phyloP scores from a whole-genome alignment of 164 flowering plant genomes.

The Umbilicus rupestris region DNA sequence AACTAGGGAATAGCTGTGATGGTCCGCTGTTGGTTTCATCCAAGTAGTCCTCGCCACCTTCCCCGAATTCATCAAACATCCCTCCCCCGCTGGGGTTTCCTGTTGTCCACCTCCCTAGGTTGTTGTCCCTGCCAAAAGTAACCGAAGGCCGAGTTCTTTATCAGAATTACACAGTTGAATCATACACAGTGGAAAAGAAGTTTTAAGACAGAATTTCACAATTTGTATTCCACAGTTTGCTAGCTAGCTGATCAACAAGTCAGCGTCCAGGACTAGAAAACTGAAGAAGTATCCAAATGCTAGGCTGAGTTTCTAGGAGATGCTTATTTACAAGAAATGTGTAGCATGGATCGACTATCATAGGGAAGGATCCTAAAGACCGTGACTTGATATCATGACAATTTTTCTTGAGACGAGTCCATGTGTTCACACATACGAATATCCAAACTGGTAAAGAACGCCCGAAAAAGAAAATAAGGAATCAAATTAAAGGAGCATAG shows the following conservation, averaged over 20 bases:
- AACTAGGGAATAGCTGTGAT: neutral
- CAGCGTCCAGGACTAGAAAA: too few relatives aligned
- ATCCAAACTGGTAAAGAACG: neutral
- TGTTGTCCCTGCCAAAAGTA: constrained; percentile 27
- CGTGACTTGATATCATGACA: neutral
- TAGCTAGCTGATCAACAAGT: too few relatives aligned
- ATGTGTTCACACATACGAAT: neutral
- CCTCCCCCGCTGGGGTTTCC: constrained; percentile 17
- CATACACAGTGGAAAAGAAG: too few relatives aligned
- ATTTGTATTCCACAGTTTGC: too few relatives aligned
- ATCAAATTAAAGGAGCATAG: neutral
- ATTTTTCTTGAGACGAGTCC: neutral
- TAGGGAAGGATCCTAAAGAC: too few relatives aligned
- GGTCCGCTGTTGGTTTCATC: constrained; percentile 17
- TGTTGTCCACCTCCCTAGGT: constrained; percentile 36
- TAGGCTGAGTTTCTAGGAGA: too few relatives aligned
- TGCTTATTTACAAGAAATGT: too few relatives aligned
- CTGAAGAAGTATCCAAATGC: too few relatives aligned
- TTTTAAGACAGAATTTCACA: too few relatives aligned
- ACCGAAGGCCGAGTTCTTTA: too few relatives aligned
- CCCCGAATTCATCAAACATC: constrained; percentile 7
- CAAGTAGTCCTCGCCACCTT: constrained; percentile 17
- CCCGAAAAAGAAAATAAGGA: neutral
- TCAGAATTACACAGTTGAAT: neutral
- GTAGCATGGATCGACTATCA: too few relatives aligned